A percentile compares a stretch with the other conserved stretches of the same genome.
Conservation (phyloP, 2,329 filamentous ascomycete genomes). For the Colletotrichum sp. region DNA sequence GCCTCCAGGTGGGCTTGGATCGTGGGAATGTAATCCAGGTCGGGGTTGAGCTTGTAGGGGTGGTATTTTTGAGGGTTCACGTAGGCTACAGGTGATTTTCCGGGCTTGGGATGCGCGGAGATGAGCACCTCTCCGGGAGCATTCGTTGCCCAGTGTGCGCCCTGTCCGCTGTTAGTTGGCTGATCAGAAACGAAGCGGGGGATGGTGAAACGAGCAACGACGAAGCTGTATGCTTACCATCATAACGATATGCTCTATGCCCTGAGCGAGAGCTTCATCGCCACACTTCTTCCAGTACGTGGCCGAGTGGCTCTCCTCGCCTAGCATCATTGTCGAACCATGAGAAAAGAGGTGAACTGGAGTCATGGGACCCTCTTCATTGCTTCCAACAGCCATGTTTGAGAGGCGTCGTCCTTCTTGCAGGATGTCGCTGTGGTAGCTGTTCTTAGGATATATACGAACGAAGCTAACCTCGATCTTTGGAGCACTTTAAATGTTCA, state of each 20-base stretch:
- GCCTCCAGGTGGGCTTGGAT: constrained; percentile 54
- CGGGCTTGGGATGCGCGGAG: constrained; percentile 62
- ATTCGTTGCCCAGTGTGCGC: constrained; percentile 69
- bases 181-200: not conserved
- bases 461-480: not conserved
- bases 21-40: constrained; percentile 55
- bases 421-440: not conserved
- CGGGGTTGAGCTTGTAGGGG: constrained; percentile 65
- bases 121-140: constrained; percentile 61
- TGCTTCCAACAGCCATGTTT: constrained; percentile 3
- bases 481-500: too few relatives aligned
- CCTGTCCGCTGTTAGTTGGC: constrained; percentile 37
- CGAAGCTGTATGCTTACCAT: constrained; percentile 52
- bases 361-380: constrained; percentile 32
- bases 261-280: constrained; percentile 63
- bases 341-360: constrained; percentile 73
- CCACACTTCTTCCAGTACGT: constrained; percentile 71
- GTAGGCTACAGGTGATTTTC: constrained; percentile 69
- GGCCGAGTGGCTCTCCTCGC: constrained; percentile 65
- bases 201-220: not conserved
- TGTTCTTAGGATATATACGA: not conserved
- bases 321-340: constrained; percentile 76
- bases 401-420: not conserved
- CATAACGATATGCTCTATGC: constrained; percentile 68
- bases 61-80: constrained; percentile 70